Evolutionary conservation across 2,329 filamentous ascomycete species (phyloP).

Genomic region (Aureobasidium pullulans): DNA sequence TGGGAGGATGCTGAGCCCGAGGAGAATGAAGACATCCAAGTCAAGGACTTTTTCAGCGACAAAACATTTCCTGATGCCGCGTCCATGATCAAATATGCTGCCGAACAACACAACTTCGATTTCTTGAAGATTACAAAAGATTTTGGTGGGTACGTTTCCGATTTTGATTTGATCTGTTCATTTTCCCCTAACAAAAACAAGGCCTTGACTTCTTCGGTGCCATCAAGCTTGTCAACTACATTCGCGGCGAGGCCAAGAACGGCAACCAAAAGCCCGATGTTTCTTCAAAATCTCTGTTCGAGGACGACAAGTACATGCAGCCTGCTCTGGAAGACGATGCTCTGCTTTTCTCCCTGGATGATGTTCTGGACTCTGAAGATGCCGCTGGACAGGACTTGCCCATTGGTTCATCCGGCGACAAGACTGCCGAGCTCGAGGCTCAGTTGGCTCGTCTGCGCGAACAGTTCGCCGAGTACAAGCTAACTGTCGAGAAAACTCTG

Average conservation of each 20-base stretch:
- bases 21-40: conserved; percentile 27
- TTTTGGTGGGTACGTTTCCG: conserved; percentile 27
- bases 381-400: conserved; percentile 1
- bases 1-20: conserved; percentile 40
- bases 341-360: conserved; percentile 78
- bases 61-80: conserved; percentile 26
- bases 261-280: conserved; percentile 43
- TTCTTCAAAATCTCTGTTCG: conserved; percentile 55
- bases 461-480: conserved; percentile 20
- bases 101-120: conserved; percentile 33
- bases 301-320: conserved; percentile 73
- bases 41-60: conserved; percentile 35
- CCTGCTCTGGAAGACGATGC: conserved; percentile 86
- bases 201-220: conserved; percentile 38
- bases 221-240: conserved; percentile 43
- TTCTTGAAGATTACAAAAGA: conserved; percentile 28
- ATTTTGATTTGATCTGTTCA: neutral
- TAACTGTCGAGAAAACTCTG: conserved; percentile 20
- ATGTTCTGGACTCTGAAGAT: conserved; percentile 31
- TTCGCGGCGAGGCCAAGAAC: conserved; percentile 35
- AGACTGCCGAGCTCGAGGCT: conserved; percentile 17
- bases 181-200: conserved; percentile 16
- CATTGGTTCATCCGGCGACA: conserved; percentile 12
- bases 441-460: conserved; percentile 17
- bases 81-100: conserved; percentile 33